Percentiles rank a stretch among this genome's conserved stretches.
Conservation (phyloP, 257 asterid species). For the Nicotiana knightiana region DNA sequence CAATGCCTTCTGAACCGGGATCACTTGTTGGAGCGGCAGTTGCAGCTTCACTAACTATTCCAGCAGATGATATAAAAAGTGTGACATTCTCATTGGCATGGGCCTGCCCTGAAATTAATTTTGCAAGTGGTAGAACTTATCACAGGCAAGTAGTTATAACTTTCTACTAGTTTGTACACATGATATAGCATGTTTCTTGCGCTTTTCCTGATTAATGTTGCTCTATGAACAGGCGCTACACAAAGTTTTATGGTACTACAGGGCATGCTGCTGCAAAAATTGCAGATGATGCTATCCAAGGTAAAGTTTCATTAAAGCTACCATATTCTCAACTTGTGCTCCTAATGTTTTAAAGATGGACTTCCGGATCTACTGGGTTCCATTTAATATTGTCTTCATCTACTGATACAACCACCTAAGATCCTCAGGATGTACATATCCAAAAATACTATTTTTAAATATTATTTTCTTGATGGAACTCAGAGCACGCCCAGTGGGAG, state of each 20-base stretch:
- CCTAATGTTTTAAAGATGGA: not conserved
- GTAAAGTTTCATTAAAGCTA: constrained; percentile 37
- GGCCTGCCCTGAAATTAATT: constrained; percentile 88
- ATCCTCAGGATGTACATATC: not conserved
- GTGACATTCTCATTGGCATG: constrained; percentile 82
- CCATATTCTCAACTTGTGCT: not conserved
- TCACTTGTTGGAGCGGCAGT: constrained; percentile 81
- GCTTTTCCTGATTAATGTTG: constrained; percentile 18
- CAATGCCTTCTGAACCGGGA: constrained; percentile 77
- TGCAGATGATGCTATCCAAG: constrained; percentile 77
- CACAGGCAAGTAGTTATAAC: constrained; percentile 49
- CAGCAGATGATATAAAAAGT: constrained; percentile 49
- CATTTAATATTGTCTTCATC: not conserved
- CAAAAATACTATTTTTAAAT: not conserved
- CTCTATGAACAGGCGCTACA: constrained; percentile 65
- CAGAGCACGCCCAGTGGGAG: constrained; percentile 78
- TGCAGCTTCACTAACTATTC: constrained; percentile 78
- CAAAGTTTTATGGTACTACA: constrained; percentile 65
- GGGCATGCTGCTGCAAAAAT: constrained; percentile 65
- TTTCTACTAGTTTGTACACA: not conserved
- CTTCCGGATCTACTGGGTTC: not conserved
- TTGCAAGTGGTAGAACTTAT: constrained; percentile 80
- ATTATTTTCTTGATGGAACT: constrained; percentile 8
- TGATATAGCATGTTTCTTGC: not conserved
- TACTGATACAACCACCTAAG: not conserved